phyloP scores from a whole-genome alignment of 768 basidiomycete species.

The Leccinum rimulosum region DNA sequence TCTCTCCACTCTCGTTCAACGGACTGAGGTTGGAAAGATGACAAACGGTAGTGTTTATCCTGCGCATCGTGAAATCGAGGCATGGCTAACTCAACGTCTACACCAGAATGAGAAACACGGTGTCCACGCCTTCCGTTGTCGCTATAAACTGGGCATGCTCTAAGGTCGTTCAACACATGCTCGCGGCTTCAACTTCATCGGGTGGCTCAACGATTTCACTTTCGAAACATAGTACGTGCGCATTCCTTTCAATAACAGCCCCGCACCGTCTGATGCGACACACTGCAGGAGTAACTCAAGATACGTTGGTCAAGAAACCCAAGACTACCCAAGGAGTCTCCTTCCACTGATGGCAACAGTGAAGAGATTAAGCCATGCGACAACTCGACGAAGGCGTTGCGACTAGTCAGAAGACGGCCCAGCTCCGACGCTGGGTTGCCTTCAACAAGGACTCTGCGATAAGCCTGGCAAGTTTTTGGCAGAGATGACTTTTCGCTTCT shows the following conservation, averaged over 20 bases:
- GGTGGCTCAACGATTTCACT: neutral
- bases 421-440: too few species aligned
- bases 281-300: conserved; percentile 1
- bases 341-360: too few species aligned
- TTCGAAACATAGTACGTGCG: conserved; percentile 5
- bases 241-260: neutral
- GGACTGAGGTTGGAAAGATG: neutral
- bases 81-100: conserved; percentile 1
- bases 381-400: too few species aligned
- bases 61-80: neutral
- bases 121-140: neutral
- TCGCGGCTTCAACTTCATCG: neutral
- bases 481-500: conserved; percentile 1
- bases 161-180: neutral
- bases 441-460: too few species aligned
- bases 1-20: neutral
- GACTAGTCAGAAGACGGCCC: too few species aligned
- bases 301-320: neutral
- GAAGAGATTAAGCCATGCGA: too few species aligned
- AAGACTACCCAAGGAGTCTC: too few species aligned
- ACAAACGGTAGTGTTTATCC: conserved; percentile 5
- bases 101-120: neutral
- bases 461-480: conserved; percentile 4
- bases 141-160: neutral
- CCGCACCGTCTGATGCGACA: neutral